Evolutionary conservation across 2,329 filamentous ascomycete species (phyloP), one percentile per base, ranked within the genome.

Genomic region (Colletotrichum coccodes): DNA sequence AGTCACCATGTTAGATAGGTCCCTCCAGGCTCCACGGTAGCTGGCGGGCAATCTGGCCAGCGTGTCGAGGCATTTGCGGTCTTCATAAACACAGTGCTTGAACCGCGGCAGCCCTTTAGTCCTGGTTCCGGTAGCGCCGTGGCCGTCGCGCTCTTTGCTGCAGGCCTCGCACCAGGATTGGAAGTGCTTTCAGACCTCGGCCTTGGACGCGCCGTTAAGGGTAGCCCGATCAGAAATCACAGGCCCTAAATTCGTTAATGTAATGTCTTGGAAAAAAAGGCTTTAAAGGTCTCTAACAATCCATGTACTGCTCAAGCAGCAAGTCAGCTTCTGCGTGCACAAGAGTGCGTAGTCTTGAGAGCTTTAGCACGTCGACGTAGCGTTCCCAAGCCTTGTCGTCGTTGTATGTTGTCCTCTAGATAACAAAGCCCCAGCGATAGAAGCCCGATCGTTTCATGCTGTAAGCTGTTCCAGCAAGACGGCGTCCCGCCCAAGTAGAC

Each of bases 371-470:
- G 1, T 42, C 4, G 12, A 64, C 1, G 5, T 60, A 71, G 18
- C 61, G 64, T 11, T 46, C 40, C 68, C 64, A 72, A 6, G 57
- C 60, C 1, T 11, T 42, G 18, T 72, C 60, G 7, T 73, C 69
- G 11, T 60, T 9, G 42, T 73, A 71, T 4, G 66, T 67, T 62
- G 69, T 68, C 18, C 70, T 57, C 36, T 71, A 73, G 16, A 71
- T 53, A 3, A 64, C 54, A n/a, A 64, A 73, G 2, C 70, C 71
- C 68, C 65, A 72, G 30, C 47, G 40, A 18, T 72, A 64, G 50
- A 63, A 64, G 57, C 65, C 46, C 0, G 52, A 28, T 2, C 21
- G 6, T 3, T 62, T 54, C 36, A 62, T 62, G 6, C 49, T 11
- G 21, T 26, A 62, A 12, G 47, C 46, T 5, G 30, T 61, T 18